A percentile compares a stretch with the other conserved stretches of the same genome.
Evolutionary conservation across 176 grass and related monocot genomes (phyloP).

Genomic region (Triticum turgidum): DNA sequence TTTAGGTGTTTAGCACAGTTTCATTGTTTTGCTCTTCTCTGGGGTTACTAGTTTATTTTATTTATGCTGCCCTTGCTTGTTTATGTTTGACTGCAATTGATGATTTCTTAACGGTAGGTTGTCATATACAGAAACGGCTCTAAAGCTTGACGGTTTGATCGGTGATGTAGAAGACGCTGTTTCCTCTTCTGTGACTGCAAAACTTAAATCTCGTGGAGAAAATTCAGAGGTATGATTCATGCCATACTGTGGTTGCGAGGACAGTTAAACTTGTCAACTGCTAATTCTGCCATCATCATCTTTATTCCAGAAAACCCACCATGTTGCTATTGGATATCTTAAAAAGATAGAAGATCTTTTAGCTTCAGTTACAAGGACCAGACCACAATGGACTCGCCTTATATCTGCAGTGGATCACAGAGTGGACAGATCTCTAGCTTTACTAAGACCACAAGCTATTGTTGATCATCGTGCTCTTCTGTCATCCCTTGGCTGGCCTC

Average conservation of each 20-base stretch:
- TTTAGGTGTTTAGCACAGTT: background rate
- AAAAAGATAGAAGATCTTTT: slow-evolving; percentile 80
- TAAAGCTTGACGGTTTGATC: slow-evolving; percentile 87
- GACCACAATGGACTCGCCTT: slow-evolving; percentile 71
- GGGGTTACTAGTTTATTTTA: background rate
- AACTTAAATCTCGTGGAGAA: slow-evolving; percentile 58
- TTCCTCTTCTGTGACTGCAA: slow-evolving; percentile 65
- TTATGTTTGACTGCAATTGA: slow-evolving; percentile 29
- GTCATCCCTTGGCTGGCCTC: slow-evolving; percentile 82
- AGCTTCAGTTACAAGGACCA: slow-evolving; percentile 50
- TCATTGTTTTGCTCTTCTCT: slow-evolving; percentile 1
- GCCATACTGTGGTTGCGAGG: slow-evolving; percentile 7
- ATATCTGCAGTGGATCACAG: slow-evolving; percentile 84
- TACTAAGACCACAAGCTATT: slow-evolving; percentile 89
- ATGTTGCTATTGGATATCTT: slow-evolving; percentile 55
- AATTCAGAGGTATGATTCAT: slow-evolving; percentile 63
- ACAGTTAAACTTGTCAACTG: slow-evolving; percentile 14
- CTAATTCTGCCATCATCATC: slow-evolving; percentile 15
- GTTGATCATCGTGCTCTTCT: slow-evolving; percentile 83
- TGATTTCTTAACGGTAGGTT: slow-evolving; percentile 42
- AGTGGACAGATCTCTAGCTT: slow-evolving; percentile 86
- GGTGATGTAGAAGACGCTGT: slow-evolving; percentile 84
- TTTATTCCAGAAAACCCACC: slow-evolving; percentile 53
- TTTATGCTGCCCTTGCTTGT: slow-evolving; percentile 1
- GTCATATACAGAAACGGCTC: slow-evolving; percentile 70